Evolutionary conservation across 306 rosid genomes (phyloP).

Genomic region (Prunus mira): DNA sequence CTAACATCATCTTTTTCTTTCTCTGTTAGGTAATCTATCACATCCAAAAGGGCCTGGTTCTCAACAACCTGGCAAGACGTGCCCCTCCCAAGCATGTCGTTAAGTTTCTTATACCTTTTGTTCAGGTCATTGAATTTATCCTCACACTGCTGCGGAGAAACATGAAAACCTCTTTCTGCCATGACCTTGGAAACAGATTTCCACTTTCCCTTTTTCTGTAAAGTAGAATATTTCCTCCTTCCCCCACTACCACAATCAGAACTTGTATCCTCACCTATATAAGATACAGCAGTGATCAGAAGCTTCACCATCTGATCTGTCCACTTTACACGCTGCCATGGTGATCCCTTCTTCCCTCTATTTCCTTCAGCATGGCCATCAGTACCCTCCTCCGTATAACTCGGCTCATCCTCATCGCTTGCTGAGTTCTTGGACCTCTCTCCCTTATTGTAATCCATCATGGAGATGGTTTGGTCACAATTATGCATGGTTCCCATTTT

Average conservation of each 20-base stretch:
- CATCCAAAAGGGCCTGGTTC: conserved; percentile 71
- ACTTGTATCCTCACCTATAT: conserved; percentile 63
- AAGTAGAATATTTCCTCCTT: conserved; percentile 57
- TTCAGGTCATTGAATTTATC: conserved; percentile 93
- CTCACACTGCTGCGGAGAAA: conserved; percentile 97
- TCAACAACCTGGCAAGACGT: conserved; percentile 91
- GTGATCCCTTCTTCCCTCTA: conserved; percentile 61
- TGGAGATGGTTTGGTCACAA: conserved; percentile 51
- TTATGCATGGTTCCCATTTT: conserved; percentile 56
- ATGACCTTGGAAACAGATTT: conserved; percentile 85
- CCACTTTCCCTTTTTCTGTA: conserved; percentile 95
- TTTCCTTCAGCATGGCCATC: conserved; percentile 53
- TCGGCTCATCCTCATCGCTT: conserved; percentile 76
- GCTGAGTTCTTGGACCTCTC: conserved; percentile 68
- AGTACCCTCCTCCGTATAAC: conserved; percentile 59
- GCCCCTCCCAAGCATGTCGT: conserved; percentile 89
- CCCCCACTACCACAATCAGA: conserved; percentile 52
- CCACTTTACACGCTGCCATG: conserved; percentile 95
- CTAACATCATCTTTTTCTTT: conserved; percentile 84
- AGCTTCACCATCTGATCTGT: conserved; percentile 92
- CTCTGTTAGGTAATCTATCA: conserved; percentile 59
- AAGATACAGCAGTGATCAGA: conserved; percentile 80
- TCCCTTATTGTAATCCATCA: conserved; percentile 57
- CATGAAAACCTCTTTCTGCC: conserved; percentile 84
- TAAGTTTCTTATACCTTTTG: conserved; percentile 83